Percentiles rank a stretch among this genome's conserved stretches.
phyloP scores from a whole-genome alignment of 2,329 filamentous ascomycete genomes.

The Trichoderma gracile region DNA sequence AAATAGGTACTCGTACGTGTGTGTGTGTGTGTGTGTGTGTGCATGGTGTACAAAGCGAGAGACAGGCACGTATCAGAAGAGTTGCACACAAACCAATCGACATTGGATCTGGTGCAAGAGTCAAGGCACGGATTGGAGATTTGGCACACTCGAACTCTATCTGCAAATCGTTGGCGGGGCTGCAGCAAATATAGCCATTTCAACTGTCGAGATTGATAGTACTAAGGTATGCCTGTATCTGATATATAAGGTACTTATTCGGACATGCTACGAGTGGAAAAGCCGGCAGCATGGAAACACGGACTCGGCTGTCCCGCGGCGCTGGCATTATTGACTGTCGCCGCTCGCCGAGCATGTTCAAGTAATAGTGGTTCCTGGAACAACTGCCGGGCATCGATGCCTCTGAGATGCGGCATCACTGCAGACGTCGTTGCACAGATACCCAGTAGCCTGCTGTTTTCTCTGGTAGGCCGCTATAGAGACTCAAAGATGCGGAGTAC shows the following conservation, averaged over 20 bases:
- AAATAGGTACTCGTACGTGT: too few species aligned
- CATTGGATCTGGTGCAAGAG: too few species aligned
- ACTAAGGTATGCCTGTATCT: background rate
- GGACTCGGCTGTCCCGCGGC: constrained; percentile 4
- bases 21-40: too few species aligned
- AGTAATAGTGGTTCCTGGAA: constrained; percentile 14
- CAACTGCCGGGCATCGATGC: constrained; percentile 18
- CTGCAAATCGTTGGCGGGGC: background rate
- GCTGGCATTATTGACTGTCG: constrained; percentile 3
- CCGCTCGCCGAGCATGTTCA: constrained; percentile 1
- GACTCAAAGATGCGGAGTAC: background rate
- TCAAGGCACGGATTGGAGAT: background rate
- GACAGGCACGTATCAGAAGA: too few species aligned
- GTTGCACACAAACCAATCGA: too few species aligned
- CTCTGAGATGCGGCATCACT: constrained; percentile 22
- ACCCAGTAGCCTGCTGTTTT: background rate
- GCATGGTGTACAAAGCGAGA: too few species aligned
- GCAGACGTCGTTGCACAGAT: background rate
- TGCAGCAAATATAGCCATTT: background rate
- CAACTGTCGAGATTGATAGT: background rate
- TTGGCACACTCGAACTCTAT: background rate
- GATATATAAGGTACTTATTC: too few species aligned
- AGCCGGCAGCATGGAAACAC: background rate
- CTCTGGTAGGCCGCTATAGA: too few species aligned
- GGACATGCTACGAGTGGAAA: too few species aligned